Percentiles rank a stretch among this genome's conserved stretches.
phyloP scores from a whole-genome alignment of 2,329 filamentous ascomycete genomes.

The Sporothrix variecibatus region DNA sequence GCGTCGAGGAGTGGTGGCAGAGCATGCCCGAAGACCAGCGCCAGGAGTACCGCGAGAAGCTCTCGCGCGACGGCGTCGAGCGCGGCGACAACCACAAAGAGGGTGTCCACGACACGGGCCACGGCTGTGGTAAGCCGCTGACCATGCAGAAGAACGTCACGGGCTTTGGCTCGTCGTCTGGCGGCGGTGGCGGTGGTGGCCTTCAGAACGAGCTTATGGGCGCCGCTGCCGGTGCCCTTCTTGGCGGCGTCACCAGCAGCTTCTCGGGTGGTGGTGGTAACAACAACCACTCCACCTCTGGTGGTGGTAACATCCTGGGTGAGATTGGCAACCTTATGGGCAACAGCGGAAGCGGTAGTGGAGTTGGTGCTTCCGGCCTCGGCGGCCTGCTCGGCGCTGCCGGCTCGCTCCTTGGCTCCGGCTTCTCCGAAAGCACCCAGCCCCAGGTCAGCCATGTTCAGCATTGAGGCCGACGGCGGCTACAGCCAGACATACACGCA shows the following conservation, averaged over 20 bases:
- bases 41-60: conserved; percentile 69
- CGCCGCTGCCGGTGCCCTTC: conserved; percentile 57
- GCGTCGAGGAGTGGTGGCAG: conserved; percentile 81
- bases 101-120: conserved; percentile 78
- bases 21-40: conserved; percentile 63
- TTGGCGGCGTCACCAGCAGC: conserved; percentile 35
- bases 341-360: not conserved
- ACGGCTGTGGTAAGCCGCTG: conserved; percentile 78
- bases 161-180: conserved; percentile 35
- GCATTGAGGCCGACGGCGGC: conserved; percentile 57
- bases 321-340: conserved; percentile 9
- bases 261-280: conserved; percentile 53
- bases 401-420: conserved; percentile 59
- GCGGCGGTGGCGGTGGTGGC: conserved; percentile 47
- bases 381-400: conserved; percentile 73
- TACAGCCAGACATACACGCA: conserved; percentile 63
- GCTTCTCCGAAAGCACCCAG: conserved; percentile 52
- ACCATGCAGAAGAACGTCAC: conserved; percentile 68
- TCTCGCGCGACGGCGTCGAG: conserved; percentile 76
- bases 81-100: conserved; percentile 83
- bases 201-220: conserved; percentile 59
- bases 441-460: conserved; percentile 48
- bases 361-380: conserved; percentile 51
- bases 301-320: conserved; percentile 19
- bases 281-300: conserved; percentile 35